These are phyloP conservation scores for Claviceps sp. DNA, from an alignment of 2,329 filamentous ascomycete genomes.

Conservation along the genomic window DNA sequence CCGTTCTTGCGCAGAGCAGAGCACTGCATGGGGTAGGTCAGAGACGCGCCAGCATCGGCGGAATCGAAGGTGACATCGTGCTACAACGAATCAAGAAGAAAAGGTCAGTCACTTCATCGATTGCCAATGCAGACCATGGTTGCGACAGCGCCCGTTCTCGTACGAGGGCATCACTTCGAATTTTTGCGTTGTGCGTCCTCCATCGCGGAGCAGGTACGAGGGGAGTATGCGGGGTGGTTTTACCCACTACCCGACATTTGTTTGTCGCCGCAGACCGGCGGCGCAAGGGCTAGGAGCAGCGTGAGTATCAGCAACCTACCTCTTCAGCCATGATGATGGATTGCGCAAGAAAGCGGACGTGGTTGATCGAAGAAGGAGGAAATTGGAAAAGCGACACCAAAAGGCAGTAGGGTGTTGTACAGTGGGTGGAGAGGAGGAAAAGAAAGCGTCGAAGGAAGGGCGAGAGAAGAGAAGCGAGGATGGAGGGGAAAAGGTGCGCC, in stretches of 20 bases:
- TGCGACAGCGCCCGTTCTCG: background rate
- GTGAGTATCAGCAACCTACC: slow-evolving; percentile 26
- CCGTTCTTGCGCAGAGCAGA: slow-evolving; percentile 99
- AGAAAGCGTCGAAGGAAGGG: slow-evolving; percentile 9
- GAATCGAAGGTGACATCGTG: slow-evolving; percentile 71
- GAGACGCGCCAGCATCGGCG: slow-evolving; percentile 90
- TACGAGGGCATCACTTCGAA: background rate
- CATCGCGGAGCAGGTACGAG: slow-evolving; percentile 22
- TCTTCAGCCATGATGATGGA: slow-evolving; percentile 46
- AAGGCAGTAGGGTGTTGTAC: slow-evolving; percentile 10
- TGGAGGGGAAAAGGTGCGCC: slow-evolving; percentile 13
- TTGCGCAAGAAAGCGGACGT: slow-evolving; percentile 24
- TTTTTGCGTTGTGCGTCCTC: slow-evolving; percentile 7
- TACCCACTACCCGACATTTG: slow-evolving; percentile 12
- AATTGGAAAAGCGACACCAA: slow-evolving; percentile 11
- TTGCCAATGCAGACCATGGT: background rate
- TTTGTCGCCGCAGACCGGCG: slow-evolving; percentile 14
- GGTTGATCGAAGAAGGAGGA: slow-evolving; percentile 14
- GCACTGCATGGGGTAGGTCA: slow-evolving; percentile 96
- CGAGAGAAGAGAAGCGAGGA: slow-evolving; percentile 15
- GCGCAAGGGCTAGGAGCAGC: slow-evolving; percentile 8
- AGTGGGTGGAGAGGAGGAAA: slow-evolving; percentile 10
- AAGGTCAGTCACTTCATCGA: slow-evolving; percentile 7
- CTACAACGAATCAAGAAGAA: slow-evolving; percentile 21
- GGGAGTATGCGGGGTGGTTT: slow-evolving; percentile 35